These are phyloP conservation scores for Spatholobus suberectus DNA, from an alignment of 306 rosid genomes.

Conservation along the genomic window DNA sequence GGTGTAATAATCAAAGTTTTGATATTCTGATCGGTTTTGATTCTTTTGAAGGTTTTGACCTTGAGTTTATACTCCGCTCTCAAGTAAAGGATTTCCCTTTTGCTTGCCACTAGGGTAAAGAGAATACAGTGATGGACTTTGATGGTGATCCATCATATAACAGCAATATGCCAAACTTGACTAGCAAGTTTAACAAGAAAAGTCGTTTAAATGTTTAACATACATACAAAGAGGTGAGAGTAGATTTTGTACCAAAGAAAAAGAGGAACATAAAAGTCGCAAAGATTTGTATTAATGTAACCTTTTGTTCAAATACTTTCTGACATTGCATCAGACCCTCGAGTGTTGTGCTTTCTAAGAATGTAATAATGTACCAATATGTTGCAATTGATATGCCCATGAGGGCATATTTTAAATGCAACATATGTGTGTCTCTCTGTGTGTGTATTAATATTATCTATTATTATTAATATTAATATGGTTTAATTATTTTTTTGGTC, in stretches of 20 bases:
- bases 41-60: conserved; percentile 56
- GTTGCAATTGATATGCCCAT: neutral
- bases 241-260: conserved; percentile 37
- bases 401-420: neutral
- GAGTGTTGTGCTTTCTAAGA: neutral
- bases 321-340: conserved; percentile 18
- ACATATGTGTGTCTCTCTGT: neutral
- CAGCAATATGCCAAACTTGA: conserved; percentile 61
- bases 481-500: too few relatives aligned
- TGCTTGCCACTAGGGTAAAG: conserved; percentile 69
- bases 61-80: conserved; percentile 47
- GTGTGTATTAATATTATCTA: neutral
- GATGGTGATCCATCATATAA: conserved; percentile 49
- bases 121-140: conserved; percentile 44
- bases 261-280: conserved; percentile 44
- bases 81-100: conserved; percentile 63
- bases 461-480: neutral
- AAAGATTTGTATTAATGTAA: conserved; percentile 39
- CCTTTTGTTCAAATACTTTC: conserved; percentile 21
- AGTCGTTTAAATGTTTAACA: conserved; percentile 48
- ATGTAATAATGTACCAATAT: neutral
- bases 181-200: conserved; percentile 50
- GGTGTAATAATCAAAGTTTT: conserved; percentile 39
- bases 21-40: conserved; percentile 40
- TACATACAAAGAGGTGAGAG: conserved; percentile 30